phyloP scores from a whole-genome alignment of 805 yeast genomes.

The Candida koratica region DNA sequence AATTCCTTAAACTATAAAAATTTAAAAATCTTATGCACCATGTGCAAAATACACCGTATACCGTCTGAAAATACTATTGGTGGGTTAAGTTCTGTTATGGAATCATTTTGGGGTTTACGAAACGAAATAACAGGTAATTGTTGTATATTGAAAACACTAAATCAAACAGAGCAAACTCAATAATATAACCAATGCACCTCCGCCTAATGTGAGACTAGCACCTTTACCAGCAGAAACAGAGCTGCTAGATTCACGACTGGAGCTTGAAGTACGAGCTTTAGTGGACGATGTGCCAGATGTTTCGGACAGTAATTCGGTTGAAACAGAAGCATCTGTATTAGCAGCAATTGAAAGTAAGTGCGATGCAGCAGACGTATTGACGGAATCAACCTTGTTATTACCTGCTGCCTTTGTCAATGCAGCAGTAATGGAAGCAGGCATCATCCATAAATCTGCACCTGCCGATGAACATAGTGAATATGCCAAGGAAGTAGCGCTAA shows the following conservation, averaged over 20 bases:
- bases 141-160: no score
- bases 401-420: slow-evolving; percentile 22
- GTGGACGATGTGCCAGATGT: no score
- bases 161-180: no score
- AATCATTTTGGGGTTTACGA: no score
- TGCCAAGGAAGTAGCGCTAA: slow-evolving; percentile 39
- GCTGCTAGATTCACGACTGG: not conserved
- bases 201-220: slow-evolving; percentile 8
- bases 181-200: slow-evolving; percentile 11
- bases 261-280: no score
- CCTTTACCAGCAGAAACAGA: slow-evolving; percentile 1
- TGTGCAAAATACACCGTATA: no score
- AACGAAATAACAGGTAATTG: no score
- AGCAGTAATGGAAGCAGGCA: slow-evolving; percentile 28
- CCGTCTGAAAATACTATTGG: no score
- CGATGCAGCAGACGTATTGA: slow-evolving; percentile 11
- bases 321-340: slow-evolving; percentile 1
- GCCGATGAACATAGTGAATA: slow-evolving; percentile 36
- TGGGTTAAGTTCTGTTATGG: no score
- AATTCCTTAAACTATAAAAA: not conserved
- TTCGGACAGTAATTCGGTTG: no score
- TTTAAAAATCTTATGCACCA: not conserved
- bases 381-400: slow-evolving; percentile 18
- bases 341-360: slow-evolving; percentile 6
- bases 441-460: slow-evolving; percentile 32